Evolutionary conservation across 352 stramenopile genomes (phyloP).

Genomic region (Phytophthora pluvialis): DNA sequence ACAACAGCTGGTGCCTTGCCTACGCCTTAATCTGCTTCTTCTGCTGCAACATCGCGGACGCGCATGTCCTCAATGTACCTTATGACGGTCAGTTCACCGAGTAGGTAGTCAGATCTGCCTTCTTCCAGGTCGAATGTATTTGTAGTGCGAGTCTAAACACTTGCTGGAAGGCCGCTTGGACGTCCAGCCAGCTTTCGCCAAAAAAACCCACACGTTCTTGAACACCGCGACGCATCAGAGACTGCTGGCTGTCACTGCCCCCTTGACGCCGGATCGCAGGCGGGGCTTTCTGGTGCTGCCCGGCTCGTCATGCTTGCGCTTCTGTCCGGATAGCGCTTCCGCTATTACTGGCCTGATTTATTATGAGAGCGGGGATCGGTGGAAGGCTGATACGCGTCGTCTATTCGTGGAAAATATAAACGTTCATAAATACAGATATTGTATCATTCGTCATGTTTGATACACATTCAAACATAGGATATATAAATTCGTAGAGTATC

Average conservation of each 20-base stretch:
- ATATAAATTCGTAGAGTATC: background rate
- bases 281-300: background rate
- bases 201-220: constrained; percentile 1
- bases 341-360: background rate
- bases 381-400: background rate
- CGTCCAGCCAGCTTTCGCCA: constrained; percentile 12
- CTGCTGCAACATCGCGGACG: background rate
- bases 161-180: constrained; percentile 2
- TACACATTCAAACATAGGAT: background rate
- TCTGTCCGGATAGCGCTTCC: background rate
- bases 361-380: background rate
- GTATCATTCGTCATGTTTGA: background rate
- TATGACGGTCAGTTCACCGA: background rate
- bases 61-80: constrained; percentile 4
- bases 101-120: background rate
- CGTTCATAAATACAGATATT: background rate
- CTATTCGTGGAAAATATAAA: background rate
- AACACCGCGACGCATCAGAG: constrained; percentile 5
- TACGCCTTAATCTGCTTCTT: background rate
- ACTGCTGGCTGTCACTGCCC: background rate
- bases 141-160: background rate
- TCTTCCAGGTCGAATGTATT: constrained; percentile 4
- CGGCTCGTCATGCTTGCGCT: background rate
- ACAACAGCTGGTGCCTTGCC: background rate
- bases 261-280: background rate